Evolutionary conservation across 2,329 filamentous ascomycete species (phyloP), one percentile per base, ranked within the genome.

Genomic region (Xylaria multiplex): DNA sequence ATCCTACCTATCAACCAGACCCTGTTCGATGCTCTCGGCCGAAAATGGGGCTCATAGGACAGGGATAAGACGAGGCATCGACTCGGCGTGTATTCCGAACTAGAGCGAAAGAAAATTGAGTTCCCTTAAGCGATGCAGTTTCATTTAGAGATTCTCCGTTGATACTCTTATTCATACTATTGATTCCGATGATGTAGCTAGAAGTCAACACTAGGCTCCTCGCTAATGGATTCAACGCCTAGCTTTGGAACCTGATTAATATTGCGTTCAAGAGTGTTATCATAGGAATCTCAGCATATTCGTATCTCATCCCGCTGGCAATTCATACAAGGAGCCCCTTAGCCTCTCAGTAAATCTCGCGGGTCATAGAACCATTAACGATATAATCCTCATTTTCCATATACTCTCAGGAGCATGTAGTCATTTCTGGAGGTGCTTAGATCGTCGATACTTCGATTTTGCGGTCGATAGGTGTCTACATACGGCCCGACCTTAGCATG

Each of bases 1-100:
- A 81, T 86, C 24, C 67, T 86, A 69, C 80, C 84, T 0, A 74
- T 86, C 3, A 83, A 81, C 55, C 73, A 79, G 74, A 77, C 75
- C 9, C 68, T 81, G 52, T 82, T 82, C 53, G 74, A 80, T 64
- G 81, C 81, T 5, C 68, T 86, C 66, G 73, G 70, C 37, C 67
- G 70, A 43, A 79, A 76, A 64, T 82, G 78, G 80, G 73, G 73
- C 0, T 77, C 70, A 27, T 37, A 37, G 35, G 35, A 37, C 11
- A 8, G 11, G 32, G 32, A 9, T 73, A 56, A 57, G 22, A 5
- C n/a, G 3, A 14, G 14, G 45, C 3, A 35, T 50, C 5, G 2
- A 22, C 32, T 30, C 19, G 13, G 19, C 19, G 16, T 6, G 43
- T 6, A 6, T 30, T 50, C 27, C n/a, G 16, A 55, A 14, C 2